A percentile compares a stretch with the other conserved stretches of the same genome.
Conservation (phyloP, 805 yeast species). For the Kluyveromyces nonfermentans region DNA sequence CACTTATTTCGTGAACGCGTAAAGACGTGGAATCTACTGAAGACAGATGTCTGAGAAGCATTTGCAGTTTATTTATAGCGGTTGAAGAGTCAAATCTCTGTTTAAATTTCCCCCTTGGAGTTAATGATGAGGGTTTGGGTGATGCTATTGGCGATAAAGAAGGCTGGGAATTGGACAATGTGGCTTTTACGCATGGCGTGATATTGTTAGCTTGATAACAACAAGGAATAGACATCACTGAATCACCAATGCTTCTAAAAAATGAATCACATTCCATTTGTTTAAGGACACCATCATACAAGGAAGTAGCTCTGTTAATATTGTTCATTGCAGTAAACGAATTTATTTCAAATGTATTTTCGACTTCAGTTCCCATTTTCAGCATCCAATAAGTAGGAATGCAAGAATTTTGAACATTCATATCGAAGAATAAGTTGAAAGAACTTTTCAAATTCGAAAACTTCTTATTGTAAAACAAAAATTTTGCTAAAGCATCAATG, state of each 20-base stretch:
- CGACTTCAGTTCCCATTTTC: slow-evolving; percentile 13
- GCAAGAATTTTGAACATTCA: slow-evolving; percentile 5
- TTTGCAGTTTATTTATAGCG: slow-evolving; percentile 14
- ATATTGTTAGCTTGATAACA: slow-evolving; percentile 5
- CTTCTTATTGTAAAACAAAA: slow-evolving; percentile 16
- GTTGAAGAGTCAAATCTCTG: slow-evolving; percentile 20
- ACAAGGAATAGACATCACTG: slow-evolving; percentile 40
- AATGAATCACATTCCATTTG: slow-evolving; percentile 38
- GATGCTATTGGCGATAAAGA: slow-evolving; percentile 6
- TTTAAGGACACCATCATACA: slow-evolving; percentile 25
- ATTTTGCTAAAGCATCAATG: slow-evolving; percentile 15
- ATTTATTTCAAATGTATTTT: slow-evolving; percentile 7
- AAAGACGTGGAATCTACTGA: slow-evolving; percentile 8
- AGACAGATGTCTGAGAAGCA: slow-evolving; percentile 11
- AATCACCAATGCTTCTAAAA: slow-evolving; percentile 39
- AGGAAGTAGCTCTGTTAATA: slow-evolving; percentile 25
- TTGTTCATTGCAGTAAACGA: slow-evolving; percentile 18
- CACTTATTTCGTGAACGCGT: slow-evolving; percentile 12
- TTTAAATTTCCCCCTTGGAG: slow-evolving; percentile 19
- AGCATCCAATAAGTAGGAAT: slow-evolving; percentile 19
- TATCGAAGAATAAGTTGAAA: slow-evolving; percentile 14
- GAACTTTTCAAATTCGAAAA: slow-evolving; percentile 14
- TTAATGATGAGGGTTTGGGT: slow-evolving; percentile 27
- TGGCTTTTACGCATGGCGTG: neutral
- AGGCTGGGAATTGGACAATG: neutral